Evolutionary conservation across 805 yeast genomes (phyloP), one percentile per base, ranked within the genome.

Genomic region (Wickerhamiella dianesei): DNA sequence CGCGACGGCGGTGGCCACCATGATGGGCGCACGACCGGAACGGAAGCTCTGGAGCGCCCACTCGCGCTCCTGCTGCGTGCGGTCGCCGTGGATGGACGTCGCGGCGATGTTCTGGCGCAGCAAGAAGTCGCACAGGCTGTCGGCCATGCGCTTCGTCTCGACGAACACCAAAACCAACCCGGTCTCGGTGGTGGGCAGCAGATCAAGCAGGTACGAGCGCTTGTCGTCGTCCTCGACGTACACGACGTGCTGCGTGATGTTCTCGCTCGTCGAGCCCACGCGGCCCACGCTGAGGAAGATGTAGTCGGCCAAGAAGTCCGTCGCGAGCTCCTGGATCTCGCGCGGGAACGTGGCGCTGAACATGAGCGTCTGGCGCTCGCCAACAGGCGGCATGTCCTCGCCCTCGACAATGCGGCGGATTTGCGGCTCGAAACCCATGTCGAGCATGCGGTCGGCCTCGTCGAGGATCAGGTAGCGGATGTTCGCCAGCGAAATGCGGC

Each of bases 351-450:
- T 92, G 59, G 98, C 99, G 36, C 96, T 85, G 72, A 92, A 92
- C 95, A 92, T 85, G 61, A 92, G 78, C 37, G 99, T 92, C 73
- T 92, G 98, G 73, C 99, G 82, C 60, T 82, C 75, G 51, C 76
- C 72, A 48, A 84, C 94, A 55, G 73, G 79, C 53, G 99, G 96
- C 98, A 92, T 92, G 67, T 87, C 97, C 74, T 94, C 88, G 56
- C 83, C 94, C 69, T 89, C 94, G 53, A 92, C 98, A 63, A 92
- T 89, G 67, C 87, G 83, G 77, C 98, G 85, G 65, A 92, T 92
- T 76, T 92, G 98, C 56, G 96, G 96, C 74, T 92, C 98, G 73
- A 92, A 92, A 77, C 98, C 98, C 97, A 92, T 92, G 79, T 92
- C 98, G 72, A 92, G 80, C 98, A 92, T 92, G 75, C 98, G 85